Conservation (phyloP, 2,329 filamentous ascomycete genomes). For the Macrophomina pseudophaseolina region DNA sequence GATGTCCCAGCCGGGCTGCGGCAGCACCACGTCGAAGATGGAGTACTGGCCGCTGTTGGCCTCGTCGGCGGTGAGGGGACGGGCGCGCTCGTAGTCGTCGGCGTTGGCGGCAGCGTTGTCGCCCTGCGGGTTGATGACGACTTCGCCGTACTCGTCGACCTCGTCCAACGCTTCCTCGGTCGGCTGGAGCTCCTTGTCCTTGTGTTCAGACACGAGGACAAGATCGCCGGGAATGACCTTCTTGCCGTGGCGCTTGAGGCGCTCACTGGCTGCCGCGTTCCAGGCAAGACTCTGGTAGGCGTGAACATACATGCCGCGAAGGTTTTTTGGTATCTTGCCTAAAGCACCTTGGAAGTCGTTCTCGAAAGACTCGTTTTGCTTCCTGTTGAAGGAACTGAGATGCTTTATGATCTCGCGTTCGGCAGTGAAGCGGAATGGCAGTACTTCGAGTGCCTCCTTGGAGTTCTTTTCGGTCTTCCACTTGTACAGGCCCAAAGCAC, state of each 20-base stretch:
- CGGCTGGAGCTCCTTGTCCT: constrained; percentile 47
- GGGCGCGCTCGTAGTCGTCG: constrained; percentile 70
- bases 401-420: constrained; percentile 81
- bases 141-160: constrained; percentile 67
- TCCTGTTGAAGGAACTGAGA: constrained; percentile 60
- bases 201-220: constrained; percentile 68
- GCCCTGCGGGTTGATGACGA: constrained; percentile 65
- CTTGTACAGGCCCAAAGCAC: constrained; percentile 77
- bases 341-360: constrained; percentile 83
- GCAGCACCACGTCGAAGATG: constrained; percentile 88
- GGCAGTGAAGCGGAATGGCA: constrained; percentile 82
- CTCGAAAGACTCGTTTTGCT: constrained; percentile 41
- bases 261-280: constrained; percentile 83
- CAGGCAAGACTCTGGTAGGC: constrained; percentile 95
- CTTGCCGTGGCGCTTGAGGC: constrained; percentile 76
- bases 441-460: constrained; percentile 65
- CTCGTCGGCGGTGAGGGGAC: constrained; percentile 77
- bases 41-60: constrained; percentile 74
- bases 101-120: constrained; percentile 62
- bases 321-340: constrained; percentile 76
- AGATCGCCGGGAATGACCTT: constrained; percentile 85
- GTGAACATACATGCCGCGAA: constrained; percentile 94
- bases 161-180: constrained; percentile 38
- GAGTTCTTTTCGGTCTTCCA: constrained; percentile 69
- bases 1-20: constrained; percentile 89